These are phyloP conservation scores for Penicillium lividum DNA, from an alignment of 495 filamentous ascomycete species.

Conservation along the genomic window DNA sequence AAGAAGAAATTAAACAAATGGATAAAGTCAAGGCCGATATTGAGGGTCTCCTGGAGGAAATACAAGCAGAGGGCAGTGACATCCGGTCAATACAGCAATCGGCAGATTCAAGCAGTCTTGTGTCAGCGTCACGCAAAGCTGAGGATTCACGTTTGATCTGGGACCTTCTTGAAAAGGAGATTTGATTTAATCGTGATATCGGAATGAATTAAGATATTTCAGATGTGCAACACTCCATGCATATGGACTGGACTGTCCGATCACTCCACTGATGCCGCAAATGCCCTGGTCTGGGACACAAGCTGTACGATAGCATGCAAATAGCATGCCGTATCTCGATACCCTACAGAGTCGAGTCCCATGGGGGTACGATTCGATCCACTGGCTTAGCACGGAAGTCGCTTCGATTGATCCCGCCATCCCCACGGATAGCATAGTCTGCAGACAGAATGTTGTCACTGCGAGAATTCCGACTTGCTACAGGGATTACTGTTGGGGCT, in stretches of 20 bases:
- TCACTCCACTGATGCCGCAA: not conserved
- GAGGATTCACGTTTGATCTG: constrained; percentile 39
- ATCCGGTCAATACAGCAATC: constrained; percentile 12
- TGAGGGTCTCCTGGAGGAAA: constrained; percentile 62
- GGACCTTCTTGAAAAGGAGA: constrained; percentile 39
- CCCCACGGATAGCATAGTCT: not conserved
- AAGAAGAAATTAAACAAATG: constrained; percentile 77
- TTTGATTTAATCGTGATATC: not conserved
- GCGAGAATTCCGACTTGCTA: too few species aligned
- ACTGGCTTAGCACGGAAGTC: not conserved
- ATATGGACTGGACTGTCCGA: not conserved
- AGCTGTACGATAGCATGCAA: not conserved
- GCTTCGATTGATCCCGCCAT: not conserved
- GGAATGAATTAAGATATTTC: not conserved
- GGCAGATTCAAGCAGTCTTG: constrained; percentile 7
- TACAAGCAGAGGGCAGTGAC: constrained; percentile 50
- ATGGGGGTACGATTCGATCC: not conserved
- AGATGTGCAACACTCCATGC: not conserved
- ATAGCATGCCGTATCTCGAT: not conserved
- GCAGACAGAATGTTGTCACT: not conserved
- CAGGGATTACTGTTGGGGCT: too few species aligned
- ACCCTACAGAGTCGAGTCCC: not conserved
- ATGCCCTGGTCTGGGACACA: too few species aligned
- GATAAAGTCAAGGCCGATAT: constrained; percentile 71
- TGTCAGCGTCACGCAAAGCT: constrained; percentile 16